A percentile compares a stretch with the other conserved stretches of the same genome.
phyloP scores from a whole-genome alignment of 768 basidiomycete genomes.

The Pleurotus giganteus region DNA sequence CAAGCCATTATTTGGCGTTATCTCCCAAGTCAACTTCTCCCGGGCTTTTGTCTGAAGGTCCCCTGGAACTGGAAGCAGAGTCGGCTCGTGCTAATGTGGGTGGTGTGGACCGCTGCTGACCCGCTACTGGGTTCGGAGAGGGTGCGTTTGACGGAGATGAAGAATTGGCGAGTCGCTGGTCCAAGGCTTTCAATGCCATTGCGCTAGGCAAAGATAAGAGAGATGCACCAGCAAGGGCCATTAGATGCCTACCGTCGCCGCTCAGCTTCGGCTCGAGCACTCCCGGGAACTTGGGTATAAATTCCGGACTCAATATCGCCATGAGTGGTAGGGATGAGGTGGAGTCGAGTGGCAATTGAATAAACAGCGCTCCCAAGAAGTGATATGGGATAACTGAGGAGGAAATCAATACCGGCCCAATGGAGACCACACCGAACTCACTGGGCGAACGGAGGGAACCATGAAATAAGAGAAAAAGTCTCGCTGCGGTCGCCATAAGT shows the following conservation, averaged over 20 bases:
- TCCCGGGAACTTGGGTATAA: slow-evolving; percentile 78
- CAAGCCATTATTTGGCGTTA: neutral
- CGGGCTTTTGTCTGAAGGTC: slow-evolving; percentile 31
- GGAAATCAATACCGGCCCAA: slow-evolving; percentile 3
- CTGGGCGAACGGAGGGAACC: slow-evolving; percentile 98
- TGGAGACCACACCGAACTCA: slow-evolving; percentile 37
- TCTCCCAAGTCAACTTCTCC: slow-evolving; percentile 35
- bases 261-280: slow-evolving; percentile 94
- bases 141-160: slow-evolving; percentile 31
- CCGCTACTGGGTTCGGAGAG: slow-evolving; percentile 28
- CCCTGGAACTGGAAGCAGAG: slow-evolving; percentile 31
- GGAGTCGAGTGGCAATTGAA: slow-evolving; percentile 62
- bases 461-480: slow-evolving; percentile 90
- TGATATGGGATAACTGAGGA: slow-evolving; percentile 65
- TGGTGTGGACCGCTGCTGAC: slow-evolving; percentile 1
- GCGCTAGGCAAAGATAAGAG: slow-evolving; percentile 52
- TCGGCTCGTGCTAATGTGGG: slow-evolving; percentile 28
- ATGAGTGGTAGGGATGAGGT: slow-evolving; percentile 65
- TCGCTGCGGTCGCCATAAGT: slow-evolving; percentile 93
- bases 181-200: slow-evolving; percentile 94
- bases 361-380: slow-evolving; percentile 67
- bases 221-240: neutral
- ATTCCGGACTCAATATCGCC: slow-evolving; percentile 70
- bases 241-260: slow-evolving; percentile 70
- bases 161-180: slow-evolving; percentile 81